These are phyloP conservation scores for Hypoxylon subgilvum DNA, from an alignment of 495 filamentous ascomycete genomes.

Conservation along the genomic window DNA sequence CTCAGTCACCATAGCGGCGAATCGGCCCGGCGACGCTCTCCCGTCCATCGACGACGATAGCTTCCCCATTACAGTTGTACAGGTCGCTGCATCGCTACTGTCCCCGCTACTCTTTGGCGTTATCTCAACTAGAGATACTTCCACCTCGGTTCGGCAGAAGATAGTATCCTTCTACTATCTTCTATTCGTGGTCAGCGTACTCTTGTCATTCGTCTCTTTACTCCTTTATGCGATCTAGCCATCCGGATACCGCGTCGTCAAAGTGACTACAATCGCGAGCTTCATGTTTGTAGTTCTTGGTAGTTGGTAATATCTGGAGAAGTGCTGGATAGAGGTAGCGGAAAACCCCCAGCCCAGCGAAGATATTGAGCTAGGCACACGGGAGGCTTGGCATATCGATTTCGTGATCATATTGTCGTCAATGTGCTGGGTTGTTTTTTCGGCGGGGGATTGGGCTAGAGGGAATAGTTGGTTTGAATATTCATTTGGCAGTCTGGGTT, in stretches of 20 bases:
- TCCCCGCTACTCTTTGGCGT: slow-evolving; percentile 12
- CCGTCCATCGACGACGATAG: slow-evolving; percentile 5
- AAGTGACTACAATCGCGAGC: slow-evolving; percentile 10
- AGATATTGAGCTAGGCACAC: slow-evolving; percentile 5
- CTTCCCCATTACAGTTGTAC: slow-evolving; percentile 17
- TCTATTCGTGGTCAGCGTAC: slow-evolving; percentile 10
- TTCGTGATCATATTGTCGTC: no score
- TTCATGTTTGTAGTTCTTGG: slow-evolving; percentile 21
- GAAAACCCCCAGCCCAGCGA: neutral
- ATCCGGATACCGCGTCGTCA: slow-evolving; percentile 13
- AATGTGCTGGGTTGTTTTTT: no score
- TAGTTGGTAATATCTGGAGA: slow-evolving; percentile 28
- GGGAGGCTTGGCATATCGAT: neutral
- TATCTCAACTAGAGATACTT: slow-evolving; percentile 7
- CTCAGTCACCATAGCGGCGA: slow-evolving; percentile 2
- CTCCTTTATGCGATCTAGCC: slow-evolving; percentile 25
- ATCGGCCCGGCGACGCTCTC: slow-evolving; percentile 1
- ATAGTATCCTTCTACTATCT: slow-evolving; percentile 10
- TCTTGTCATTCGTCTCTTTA: slow-evolving; percentile 21
- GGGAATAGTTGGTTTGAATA: no score
- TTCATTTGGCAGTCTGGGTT: no score
- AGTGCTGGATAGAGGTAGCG: slow-evolving; percentile 9
- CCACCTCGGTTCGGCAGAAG: slow-evolving; percentile 11
- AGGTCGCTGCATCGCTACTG: slow-evolving; percentile 17
- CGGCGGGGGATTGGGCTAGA: no score